Conservation (phyloP, 306 rosid species). For the Astragalus glycyphyllos region DNA sequence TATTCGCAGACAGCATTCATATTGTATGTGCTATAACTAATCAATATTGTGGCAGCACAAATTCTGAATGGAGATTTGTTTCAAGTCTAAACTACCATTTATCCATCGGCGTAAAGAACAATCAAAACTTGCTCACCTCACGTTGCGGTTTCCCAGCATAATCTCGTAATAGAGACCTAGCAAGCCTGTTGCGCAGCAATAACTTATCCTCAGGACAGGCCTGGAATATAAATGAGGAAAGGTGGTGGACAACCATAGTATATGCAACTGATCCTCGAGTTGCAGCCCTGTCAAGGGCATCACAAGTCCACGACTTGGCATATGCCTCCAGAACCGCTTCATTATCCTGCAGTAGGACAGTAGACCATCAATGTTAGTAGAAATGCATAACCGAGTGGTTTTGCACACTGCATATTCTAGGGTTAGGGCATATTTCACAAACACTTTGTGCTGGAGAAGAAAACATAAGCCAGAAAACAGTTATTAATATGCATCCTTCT, state of each 20-base stretch:
- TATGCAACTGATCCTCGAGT: constrained; percentile 73
- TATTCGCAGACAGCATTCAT: constrained; percentile 19
- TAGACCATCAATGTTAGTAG: constrained; percentile 28
- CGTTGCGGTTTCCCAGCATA: constrained; percentile 68
- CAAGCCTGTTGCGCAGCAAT: constrained; percentile 72
- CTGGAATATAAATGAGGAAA: constrained; percentile 70
- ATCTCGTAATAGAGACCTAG: constrained; percentile 78
- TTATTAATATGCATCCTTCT: too few relatives aligned
- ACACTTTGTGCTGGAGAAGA: too few relatives aligned
- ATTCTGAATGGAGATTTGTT: constrained; percentile 9
- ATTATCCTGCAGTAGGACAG: constrained; percentile 63
- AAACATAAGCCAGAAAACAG: too few relatives aligned
- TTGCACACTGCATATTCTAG: too few relatives aligned
- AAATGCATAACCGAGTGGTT: background rate
- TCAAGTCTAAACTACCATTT: constrained; percentile 3
- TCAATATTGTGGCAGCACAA: constrained; percentile 16
- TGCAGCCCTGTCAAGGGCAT: constrained; percentile 86
- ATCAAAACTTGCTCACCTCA: constrained; percentile 61
- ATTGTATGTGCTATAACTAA: constrained; percentile 14
- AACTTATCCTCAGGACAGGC: constrained; percentile 52
- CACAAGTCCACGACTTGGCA: constrained; percentile 83
- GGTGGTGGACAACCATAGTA: constrained; percentile 75
- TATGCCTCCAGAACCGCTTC: constrained; percentile 77
- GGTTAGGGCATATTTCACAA: too few relatives aligned
- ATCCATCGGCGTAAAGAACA: constrained; percentile 19